Percentiles rank a stretch among this genome's conserved stretches.
Conservation (phyloP, 805 yeast species). For the Debaryomyces prosopidis region DNA sequence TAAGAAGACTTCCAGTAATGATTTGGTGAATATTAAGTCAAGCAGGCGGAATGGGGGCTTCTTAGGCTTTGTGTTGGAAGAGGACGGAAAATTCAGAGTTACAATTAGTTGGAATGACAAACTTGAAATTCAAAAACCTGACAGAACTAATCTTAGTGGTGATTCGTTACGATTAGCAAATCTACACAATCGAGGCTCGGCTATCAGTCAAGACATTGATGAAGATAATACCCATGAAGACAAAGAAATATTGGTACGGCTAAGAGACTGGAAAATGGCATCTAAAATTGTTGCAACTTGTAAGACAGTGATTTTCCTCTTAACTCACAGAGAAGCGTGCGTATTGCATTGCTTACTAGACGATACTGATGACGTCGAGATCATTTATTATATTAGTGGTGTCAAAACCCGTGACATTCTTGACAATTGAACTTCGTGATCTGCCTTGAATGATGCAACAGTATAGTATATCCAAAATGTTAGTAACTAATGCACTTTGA, state of each 20-base stretch:
- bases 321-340: conserved; percentile 58
- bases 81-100: conserved; percentile 53
- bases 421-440: background rate
- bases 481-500: background rate
- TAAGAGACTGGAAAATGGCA: conserved; percentile 70
- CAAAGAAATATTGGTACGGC: conserved; percentile 50
- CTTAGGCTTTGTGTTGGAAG: conserved; percentile 52
- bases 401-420: conserved; percentile 9
- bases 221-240: conserved; percentile 25
- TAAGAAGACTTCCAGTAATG: conserved; percentile 41
- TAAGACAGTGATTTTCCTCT: conserved; percentile 57
- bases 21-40: conserved; percentile 50
- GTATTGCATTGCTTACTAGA: conserved; percentile 69
- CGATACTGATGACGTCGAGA: conserved; percentile 62
- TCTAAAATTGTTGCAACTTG: conserved; percentile 60
- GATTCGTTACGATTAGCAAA: conserved; percentile 21
- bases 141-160: conserved; percentile 14
- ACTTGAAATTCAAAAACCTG: conserved; percentile 44
- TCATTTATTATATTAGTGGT: conserved; percentile 60
- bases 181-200: conserved; percentile 3
- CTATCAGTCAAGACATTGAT: conserved; percentile 6
- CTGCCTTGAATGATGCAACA: no score
- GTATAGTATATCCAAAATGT: conserved; percentile 1
- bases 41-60: conserved; percentile 46
- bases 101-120: conserved; percentile 60